Conservation (phyloP, 169 alveolate genomes). For the Eimeria acervulina region DNA sequence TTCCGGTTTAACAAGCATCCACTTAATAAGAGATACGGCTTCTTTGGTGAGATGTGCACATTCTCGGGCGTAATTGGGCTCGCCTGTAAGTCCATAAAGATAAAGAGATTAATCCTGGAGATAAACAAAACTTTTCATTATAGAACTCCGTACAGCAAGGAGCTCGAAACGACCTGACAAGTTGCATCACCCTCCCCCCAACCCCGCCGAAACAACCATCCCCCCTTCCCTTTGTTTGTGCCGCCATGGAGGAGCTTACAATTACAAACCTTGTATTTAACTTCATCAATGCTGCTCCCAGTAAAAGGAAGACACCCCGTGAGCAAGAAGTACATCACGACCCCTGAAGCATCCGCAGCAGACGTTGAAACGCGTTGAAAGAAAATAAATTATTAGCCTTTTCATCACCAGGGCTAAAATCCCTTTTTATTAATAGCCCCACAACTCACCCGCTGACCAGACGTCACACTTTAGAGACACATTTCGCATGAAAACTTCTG, state of each 20-base stretch:
- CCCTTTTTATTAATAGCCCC: not conserved
- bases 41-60: constrained; percentile 90
- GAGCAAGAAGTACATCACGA: constrained; percentile 85
- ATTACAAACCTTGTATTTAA: constrained; percentile 76
- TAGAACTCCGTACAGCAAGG: too few relatives aligned
- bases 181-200: too few relatives aligned
- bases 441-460: constrained; percentile 77
- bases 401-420: not conserved
- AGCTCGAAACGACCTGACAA: not conserved
- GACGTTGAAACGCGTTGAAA: too few relatives aligned
- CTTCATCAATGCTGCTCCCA: constrained; percentile 85
- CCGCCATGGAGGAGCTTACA: constrained; percentile 12
- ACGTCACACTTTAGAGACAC: constrained; percentile 87
- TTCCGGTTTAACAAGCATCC: constrained; percentile 90
- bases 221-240: too few relatives aligned
- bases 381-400: too few relatives aligned
- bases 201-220: not conserved
- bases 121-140: too few relatives aligned
- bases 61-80: constrained; percentile 86
- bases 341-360: constrained; percentile 85
- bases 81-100: constrained; percentile 6
- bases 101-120: too few relatives aligned
- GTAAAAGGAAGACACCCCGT: constrained; percentile 87
- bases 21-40: constrained; percentile 86
- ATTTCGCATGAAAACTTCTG: constrained; percentile 86